A percentile compares a stretch with the other conserved stretches of the same genome.
Conservation (phyloP, 2,329 filamentous ascomycete species). For the Xylariaceae sp. region DNA sequence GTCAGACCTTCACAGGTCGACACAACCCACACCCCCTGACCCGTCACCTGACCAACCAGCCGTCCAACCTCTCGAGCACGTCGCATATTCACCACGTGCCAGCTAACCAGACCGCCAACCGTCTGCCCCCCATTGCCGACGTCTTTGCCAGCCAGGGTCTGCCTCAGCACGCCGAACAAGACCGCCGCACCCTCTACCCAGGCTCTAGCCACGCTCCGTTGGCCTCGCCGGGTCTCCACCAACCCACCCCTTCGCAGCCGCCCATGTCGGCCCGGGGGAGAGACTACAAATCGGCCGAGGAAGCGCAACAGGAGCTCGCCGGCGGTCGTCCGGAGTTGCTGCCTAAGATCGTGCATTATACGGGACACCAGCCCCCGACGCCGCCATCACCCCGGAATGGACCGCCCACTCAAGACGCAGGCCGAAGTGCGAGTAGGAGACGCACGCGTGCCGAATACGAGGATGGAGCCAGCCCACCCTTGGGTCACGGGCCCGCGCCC, state of each 20-base stretch:
- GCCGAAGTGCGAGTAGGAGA: constrained; percentile 59
- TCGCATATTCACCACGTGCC: constrained; percentile 89
- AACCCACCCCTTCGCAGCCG: constrained; percentile 38
- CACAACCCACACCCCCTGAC: constrained; percentile 70
- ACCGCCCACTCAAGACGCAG: constrained; percentile 36
- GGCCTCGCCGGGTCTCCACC: constrained; percentile 69
- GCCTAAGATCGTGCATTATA: constrained; percentile 92
- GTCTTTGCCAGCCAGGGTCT: constrained; percentile 77
- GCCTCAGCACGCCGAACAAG: constrained; percentile 49
- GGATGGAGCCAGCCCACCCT: constrained; percentile 74
- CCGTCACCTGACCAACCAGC: constrained; percentile 71
- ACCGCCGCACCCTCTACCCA: constrained; percentile 46
- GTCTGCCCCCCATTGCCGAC: constrained; percentile 86
- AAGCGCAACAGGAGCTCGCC: constrained; percentile 82
- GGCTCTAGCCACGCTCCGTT: constrained; percentile 59
- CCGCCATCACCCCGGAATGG: constrained; percentile 70
- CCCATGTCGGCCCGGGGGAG: constrained; percentile 59
- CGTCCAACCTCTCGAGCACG: constrained; percentile 72
- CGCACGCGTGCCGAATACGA: constrained; percentile 87
- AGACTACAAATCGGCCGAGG: constrained; percentile 93
- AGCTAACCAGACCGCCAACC: constrained; percentile 82
- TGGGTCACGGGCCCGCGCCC: constrained; percentile 63
- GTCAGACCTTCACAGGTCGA: constrained; percentile 91
- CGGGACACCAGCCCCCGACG: constrained; percentile 85
- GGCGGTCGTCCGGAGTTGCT: constrained; percentile 88